Evolutionary conservation across 2,329 filamentous ascomycete species (phyloP), one percentile per base, ranked within the genome.

Genomic region (Cladosporium oxysporum): DNA sequence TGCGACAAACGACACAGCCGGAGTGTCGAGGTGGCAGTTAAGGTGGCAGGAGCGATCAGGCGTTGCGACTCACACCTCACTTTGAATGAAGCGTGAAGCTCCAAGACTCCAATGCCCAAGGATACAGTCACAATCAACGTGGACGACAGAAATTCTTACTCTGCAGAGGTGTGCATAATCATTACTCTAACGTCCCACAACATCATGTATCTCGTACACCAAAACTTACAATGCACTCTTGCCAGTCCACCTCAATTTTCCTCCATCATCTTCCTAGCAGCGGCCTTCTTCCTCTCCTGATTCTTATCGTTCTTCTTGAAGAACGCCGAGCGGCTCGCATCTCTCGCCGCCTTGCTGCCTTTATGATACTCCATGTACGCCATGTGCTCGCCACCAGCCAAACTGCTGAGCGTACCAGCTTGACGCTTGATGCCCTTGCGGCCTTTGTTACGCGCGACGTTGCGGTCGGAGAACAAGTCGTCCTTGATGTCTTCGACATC

Each of bases 321-420:
- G 68, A 83, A 83, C 2, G 75, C 70, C 67, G 80, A 83, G 62
- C 79, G 75, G 69, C 79, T 81, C 49, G 83, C 72, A 58, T 81
- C 78, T 72, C 82, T 83, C 67, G 83, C 83, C 60, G 75, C 75
- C 63, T 78, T 79, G 44, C 69, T 71, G 37, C 72, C 72, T 74
- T 77, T 82, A 49, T 78, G 78, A 67, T 80, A 81, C 75, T 84
- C 83, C 66, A 82, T 78, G 68, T 84, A 98, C n/a, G 94, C 93
- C 95, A 99, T 98, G 76, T 96, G 92, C 76, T 96, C 91, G 0
- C 93, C 95, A 66, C 95, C 95, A 64, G 91, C 92, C 65, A 97
- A 84, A 72, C 96, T 93, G 60, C 89, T 90, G 64, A 99, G 83
- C 14, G 89, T 92, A 28, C 93, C 94, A 0, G 93, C 95, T 31